These are phyloP conservation scores for Schizophyllum amplum DNA, from an alignment of 1,284 basidiomycete species.

Conservation along the genomic window DNA sequence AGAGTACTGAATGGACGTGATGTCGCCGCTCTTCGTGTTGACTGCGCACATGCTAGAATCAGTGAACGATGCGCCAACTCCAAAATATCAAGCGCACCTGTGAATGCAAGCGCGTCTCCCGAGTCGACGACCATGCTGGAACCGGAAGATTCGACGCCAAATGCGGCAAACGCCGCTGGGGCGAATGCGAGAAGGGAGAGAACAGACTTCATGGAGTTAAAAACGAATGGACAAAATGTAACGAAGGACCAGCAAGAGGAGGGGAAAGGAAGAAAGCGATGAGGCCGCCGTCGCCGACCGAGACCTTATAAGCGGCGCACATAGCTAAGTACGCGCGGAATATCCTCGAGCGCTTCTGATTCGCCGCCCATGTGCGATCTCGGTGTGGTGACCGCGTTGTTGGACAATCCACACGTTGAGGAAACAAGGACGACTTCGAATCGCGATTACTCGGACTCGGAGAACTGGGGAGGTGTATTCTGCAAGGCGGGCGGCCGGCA, in stretches of 20 bases:
- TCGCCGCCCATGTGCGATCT: no score
- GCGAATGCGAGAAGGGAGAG: constrained; percentile 16
- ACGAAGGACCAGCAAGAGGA: background rate
- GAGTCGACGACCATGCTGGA: constrained; percentile 35
- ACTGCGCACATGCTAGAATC: constrained; percentile 19
- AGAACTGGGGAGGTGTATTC: no score
- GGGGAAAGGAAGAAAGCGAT: background rate
- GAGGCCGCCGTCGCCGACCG: background rate
- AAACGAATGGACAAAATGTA: background rate
- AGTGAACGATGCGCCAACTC: no score
- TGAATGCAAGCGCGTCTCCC: constrained; percentile 36
- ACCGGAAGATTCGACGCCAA: constrained; percentile 36
- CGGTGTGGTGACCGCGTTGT: no score
- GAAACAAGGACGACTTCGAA: no score
- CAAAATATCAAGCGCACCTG: no score
- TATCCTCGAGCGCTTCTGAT: no score
- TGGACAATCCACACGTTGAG: no score
- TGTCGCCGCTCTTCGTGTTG: constrained; percentile 34
- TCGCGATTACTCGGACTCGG: no score
- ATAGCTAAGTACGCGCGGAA: background rate
- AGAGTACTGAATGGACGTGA: constrained; percentile 36
- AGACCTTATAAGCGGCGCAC: background rate
- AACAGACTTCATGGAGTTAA: constrained; percentile 17
- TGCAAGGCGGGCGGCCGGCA: no score
- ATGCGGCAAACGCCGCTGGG: constrained; percentile 30